phyloP scores from a whole-genome alignment of 2,329 filamentous ascomycete species.

The Epichloe elymi region DNA sequence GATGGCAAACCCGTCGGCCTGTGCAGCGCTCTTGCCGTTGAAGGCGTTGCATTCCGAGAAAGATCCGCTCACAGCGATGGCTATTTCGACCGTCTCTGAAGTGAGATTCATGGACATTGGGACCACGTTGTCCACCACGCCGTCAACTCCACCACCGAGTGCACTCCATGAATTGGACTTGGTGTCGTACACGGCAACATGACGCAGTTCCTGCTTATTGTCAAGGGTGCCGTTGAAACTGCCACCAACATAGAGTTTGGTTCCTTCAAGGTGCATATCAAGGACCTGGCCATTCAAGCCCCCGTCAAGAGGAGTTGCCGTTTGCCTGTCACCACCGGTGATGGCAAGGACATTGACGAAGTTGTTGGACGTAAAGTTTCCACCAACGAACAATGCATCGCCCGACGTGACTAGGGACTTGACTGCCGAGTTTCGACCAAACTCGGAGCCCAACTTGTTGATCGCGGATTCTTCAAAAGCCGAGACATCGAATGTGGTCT shows the following conservation, averaged over 20 bases:
- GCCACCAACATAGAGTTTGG: slow-evolving; percentile 67
- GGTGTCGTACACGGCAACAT: slow-evolving; percentile 65
- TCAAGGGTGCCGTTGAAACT: slow-evolving; percentile 64
- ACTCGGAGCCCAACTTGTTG: slow-evolving; percentile 59
- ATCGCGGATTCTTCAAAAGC: slow-evolving; percentile 61
- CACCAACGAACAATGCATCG: slow-evolving; percentile 61
- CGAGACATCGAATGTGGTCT: slow-evolving; percentile 37
- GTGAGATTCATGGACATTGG: slow-evolving; percentile 71
- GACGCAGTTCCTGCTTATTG: slow-evolving; percentile 50
- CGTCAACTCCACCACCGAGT: slow-evolving; percentile 77
- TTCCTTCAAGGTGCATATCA: slow-evolving; percentile 53
- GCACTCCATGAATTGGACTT: slow-evolving; percentile 57
- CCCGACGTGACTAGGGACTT: slow-evolving; percentile 52
- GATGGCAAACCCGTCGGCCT: slow-evolving; percentile 66
- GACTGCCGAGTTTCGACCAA: slow-evolving; percentile 55
- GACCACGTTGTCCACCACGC: slow-evolving; percentile 60
- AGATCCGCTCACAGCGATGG: slow-evolving; percentile 66
- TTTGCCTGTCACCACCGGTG: slow-evolving; percentile 39
- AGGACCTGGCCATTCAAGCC: slow-evolving; percentile 73
- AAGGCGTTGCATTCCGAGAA: slow-evolving; percentile 65
- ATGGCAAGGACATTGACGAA: slow-evolving; percentile 70
- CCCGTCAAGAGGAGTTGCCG: slow-evolving; percentile 48
- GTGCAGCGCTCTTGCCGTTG: slow-evolving; percentile 43
- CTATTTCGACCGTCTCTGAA: slow-evolving; percentile 51
- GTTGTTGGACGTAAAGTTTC: slow-evolving; percentile 62